phyloP scores from a whole-genome alignment of 78 protist genomes.

The Protostelium mycophagum region DNA sequence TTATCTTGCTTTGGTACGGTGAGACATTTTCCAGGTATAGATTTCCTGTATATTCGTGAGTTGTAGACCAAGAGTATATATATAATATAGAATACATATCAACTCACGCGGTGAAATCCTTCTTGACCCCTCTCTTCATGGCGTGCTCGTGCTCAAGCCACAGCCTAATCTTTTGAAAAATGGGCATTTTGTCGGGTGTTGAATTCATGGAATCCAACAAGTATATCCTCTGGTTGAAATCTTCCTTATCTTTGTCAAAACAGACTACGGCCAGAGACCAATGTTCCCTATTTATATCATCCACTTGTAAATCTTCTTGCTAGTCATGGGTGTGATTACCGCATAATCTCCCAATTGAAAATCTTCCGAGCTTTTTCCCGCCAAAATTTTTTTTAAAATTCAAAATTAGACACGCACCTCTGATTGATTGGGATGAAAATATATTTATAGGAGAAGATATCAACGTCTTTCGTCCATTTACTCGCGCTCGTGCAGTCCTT shows the following conservation, averaged over 20 bases:
- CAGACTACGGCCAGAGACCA: constrained; percentile 38
- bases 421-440: constrained; percentile 54
- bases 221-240: not conserved
- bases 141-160: constrained; percentile 40
- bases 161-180: constrained; percentile 23
- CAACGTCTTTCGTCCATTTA: constrained; percentile 40
- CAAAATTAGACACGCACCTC: constrained; percentile 10
- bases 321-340: too few relatives aligned
- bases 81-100: too few relatives aligned
- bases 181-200: not conserved
- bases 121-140: constrained; percentile 11
- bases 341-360: too few relatives aligned
- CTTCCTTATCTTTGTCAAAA: constrained; percentile 19
- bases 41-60: not conserved
- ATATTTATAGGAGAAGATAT: constrained; percentile 41
- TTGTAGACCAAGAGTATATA: not conserved
- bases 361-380: constrained; percentile 20
- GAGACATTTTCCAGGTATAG: not conserved
- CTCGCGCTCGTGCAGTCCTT: constrained; percentile 4
- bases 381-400: not conserved
- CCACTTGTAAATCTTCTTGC: not conserved
- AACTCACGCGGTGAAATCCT: not conserved
- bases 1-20: constrained; percentile 48
- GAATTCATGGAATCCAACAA: constrained; percentile 36
- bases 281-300: constrained; percentile 20